Percentiles rank a stretch among this genome's conserved stretches.
Evolutionary conservation across 1,284 basidiomycete species (phyloP).

Genomic region (Singerocomus inundabilis): DNA sequence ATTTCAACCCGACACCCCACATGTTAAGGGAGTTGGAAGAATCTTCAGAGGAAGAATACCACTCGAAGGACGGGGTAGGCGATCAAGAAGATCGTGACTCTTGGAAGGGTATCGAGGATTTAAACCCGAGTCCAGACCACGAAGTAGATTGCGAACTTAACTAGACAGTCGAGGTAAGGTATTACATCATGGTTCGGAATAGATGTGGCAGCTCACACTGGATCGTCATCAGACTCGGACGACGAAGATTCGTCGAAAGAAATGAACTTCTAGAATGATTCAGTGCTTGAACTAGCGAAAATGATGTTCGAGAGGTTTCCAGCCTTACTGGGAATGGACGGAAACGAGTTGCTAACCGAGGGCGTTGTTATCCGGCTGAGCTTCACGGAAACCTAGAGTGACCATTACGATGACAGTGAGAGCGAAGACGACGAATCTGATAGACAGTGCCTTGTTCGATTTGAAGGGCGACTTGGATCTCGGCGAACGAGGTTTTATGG

Average conservation of each 20-base stretch:
- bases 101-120: neutral
- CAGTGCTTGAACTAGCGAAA: neutral
- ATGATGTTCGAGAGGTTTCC: neutral
- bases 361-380: too few species aligned
- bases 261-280: conserved; percentile 1
- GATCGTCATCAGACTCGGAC: neutral
- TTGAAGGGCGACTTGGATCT: too few species aligned
- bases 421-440: too few species aligned
- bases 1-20: conserved; percentile 1
- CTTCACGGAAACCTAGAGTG: too few species aligned
- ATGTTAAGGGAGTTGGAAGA: neutral
- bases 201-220: neutral
- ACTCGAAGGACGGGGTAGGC: neutral
- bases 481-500: too few species aligned
- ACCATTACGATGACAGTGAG: too few species aligned
- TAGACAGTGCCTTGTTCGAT: too few species aligned
- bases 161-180: neutral
- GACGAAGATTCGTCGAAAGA: neutral
- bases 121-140: neutral
- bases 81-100: neutral
- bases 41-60: neutral
- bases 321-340: too few species aligned
- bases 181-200: neutral
- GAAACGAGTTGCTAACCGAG: too few species aligned
- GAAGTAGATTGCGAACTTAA: neutral